Evolutionary conservation across 2,329 filamentous ascomycete genomes (phyloP), one percentile per base, ranked within the genome.

Genomic region (Fusarium subglutinans): DNA sequence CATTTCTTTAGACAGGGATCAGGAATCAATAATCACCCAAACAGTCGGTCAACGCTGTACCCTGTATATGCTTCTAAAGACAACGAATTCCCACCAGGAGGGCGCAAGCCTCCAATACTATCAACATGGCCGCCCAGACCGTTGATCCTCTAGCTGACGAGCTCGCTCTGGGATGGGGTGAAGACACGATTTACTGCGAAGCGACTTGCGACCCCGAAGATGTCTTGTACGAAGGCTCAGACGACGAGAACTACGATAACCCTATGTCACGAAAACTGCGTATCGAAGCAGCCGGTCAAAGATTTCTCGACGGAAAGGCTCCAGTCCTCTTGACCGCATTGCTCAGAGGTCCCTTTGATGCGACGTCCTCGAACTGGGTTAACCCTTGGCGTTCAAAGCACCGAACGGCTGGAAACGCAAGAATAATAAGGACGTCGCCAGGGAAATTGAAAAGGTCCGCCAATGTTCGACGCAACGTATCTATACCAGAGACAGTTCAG

Each of bases 341-440:
- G 11, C 83, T 94, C 7, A 86, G 83, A 67, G 92, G 92, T 1
- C 92, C 92, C 1, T 92, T 93, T 72, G 84, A 87, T 28, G 45
- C 62, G 38, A 72, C 54, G 12, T 45, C 58, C 9, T 77, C 78
- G 11, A 75, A 78, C 44, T 82, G 80, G 81, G 56, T 73, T 9
- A 83, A 83, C 53, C 82, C 82, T 10, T 83, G 82, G 82, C 74
- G 72, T 47, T 80, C 80, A 50, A 80, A 80, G 38, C 59, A 75
- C 28, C 74, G 77, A 40, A 80, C 78, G 14, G 44, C 67, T 35
- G 53, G 50, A 35, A 37, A 55, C 4, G 45, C 51, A 18, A 67
- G 44, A 63, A 70, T 56, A 20, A 56, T 48, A 15, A 70, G 70
- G 26, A 72, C 51, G 22, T 77, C 77, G 0, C 77, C 75, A 5